Percentiles rank a stretch among this genome's conserved stretches.
These are phyloP conservation scores for Oryza officinalis DNA, from an alignment of 176 grass and related monocot genomes.

Conservation along the genomic window DNA sequence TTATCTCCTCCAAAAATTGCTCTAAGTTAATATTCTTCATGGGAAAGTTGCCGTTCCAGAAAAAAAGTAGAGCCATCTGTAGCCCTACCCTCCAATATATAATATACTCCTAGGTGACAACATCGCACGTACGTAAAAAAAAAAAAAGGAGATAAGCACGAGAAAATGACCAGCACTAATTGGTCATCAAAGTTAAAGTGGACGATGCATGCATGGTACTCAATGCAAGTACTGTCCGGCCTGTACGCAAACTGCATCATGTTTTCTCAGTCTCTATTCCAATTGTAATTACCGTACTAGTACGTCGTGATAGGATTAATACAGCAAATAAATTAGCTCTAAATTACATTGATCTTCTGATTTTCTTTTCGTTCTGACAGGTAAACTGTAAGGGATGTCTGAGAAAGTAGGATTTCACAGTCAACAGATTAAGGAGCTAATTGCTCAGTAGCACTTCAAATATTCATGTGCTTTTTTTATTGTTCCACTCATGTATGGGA, in stretches of 20 bases:
- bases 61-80: not conserved
- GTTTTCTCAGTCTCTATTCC: not conserved
- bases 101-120: not conserved
- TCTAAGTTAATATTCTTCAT: not conserved
- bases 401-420: too few relatives aligned
- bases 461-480: too few relatives aligned
- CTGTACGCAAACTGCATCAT: not conserved
- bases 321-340: too few relatives aligned
- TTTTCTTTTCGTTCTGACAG: too few relatives aligned
- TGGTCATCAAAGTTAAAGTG: not conserved
- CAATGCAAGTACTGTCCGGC: not conserved
- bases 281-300: too few relatives aligned
- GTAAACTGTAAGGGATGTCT: too few relatives aligned
- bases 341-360: too few relatives aligned
- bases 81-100: not conserved
- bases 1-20: not conserved
- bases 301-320: too few relatives aligned
- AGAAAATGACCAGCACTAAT: conserved; percentile 8
- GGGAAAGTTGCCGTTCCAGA: not conserved
- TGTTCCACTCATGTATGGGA: too few relatives aligned
- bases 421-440: too few relatives aligned
- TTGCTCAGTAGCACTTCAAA: too few relatives aligned
- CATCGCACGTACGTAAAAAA: not conserved
- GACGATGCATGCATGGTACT: not conserved
- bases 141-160: not conserved